Percentiles rank a stretch among this genome's conserved stretches.
Evolutionary conservation across 176 grass and related monocot species (phyloP).

Genomic region (Phyllostachys edulis): DNA sequence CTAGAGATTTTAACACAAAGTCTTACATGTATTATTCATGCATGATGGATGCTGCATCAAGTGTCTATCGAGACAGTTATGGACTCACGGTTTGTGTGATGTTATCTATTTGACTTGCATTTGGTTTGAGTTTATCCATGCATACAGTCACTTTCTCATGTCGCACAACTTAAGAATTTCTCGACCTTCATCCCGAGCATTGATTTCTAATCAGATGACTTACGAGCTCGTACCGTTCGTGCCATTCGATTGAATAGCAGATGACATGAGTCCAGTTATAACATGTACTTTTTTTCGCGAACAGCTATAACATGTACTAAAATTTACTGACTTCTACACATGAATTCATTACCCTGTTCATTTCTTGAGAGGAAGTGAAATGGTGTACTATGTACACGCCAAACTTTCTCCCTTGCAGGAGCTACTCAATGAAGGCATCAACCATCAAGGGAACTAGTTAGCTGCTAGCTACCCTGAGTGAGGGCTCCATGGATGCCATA

Average conservation of each 20-base stretch:
- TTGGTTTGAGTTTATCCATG: constrained; percentile 17
- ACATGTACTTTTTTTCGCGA: not conserved
- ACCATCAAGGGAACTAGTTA: constrained; percentile 27
- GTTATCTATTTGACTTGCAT: constrained; percentile 33
- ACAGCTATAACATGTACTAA: constrained; percentile 9
- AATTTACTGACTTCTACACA: constrained; percentile 1
- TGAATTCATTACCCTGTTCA: constrained; percentile 21
- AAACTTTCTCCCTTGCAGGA: not conserved
- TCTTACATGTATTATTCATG: not conserved
- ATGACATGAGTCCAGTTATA: not conserved
- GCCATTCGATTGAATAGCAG: not conserved
- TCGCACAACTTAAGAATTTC: not conserved
- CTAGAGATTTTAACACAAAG: not conserved
- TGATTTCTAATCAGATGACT: not conserved
- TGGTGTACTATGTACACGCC: not conserved
- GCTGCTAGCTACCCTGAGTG: constrained; percentile 24
- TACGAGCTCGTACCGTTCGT: not conserved
- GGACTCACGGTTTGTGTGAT: not conserved
- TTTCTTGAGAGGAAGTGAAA: constrained; percentile 22
- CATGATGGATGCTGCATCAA: constrained; percentile 25
- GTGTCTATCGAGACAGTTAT: constrained; percentile 24
- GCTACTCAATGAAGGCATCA: constrained; percentile 15
- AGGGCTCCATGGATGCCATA: constrained; percentile 30
- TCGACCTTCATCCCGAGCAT: not conserved
- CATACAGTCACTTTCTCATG: constrained; percentile 30